Evolutionary conservation across 1,284 basidiomycete genomes (phyloP).

Genomic region (Irpex sp.): DNA sequence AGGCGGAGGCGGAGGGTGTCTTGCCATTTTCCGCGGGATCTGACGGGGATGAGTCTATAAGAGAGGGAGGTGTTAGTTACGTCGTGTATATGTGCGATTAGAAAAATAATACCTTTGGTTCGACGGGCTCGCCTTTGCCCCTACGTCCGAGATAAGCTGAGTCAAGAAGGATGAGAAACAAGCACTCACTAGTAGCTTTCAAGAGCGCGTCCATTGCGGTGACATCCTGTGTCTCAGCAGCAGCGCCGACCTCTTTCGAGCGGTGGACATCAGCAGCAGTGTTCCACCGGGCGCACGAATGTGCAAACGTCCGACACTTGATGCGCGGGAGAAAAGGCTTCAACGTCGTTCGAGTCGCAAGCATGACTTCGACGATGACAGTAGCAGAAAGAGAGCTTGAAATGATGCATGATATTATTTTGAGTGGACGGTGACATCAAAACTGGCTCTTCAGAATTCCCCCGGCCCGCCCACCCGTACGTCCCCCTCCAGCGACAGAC

Average conservation of each 20-base stretch:
- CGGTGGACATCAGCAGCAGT: conserved; percentile 10
- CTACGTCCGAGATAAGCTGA: not conserved
- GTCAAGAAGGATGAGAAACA: not conserved
- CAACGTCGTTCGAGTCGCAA: too few species aligned
- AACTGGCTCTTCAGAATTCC: too few species aligned
- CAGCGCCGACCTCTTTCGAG: conserved; percentile 27
- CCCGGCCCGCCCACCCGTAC: too few species aligned
- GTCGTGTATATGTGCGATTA: not conserved
- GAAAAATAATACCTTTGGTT: not conserved
- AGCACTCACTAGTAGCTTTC: conserved; percentile 48
- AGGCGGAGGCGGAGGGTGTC: not conserved
- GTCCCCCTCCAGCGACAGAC: not conserved
- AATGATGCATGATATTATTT: too few species aligned
- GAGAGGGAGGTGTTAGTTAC: too few species aligned
- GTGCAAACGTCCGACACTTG: not conserved
- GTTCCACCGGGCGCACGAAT: not conserved
- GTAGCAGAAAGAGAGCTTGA: too few species aligned
- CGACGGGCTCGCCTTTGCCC: not conserved
- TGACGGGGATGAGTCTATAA: not conserved
- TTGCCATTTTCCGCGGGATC: not conserved
- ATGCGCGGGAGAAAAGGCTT: too few species aligned
- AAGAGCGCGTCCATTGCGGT: conserved; percentile 56
- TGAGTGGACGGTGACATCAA: too few species aligned
- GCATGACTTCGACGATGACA: too few species aligned
- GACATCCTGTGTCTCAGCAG: conserved; percentile 56